Conservation (phyloP, 352 stramenopile genomes). For the Pythium oligandrum region DNA sequence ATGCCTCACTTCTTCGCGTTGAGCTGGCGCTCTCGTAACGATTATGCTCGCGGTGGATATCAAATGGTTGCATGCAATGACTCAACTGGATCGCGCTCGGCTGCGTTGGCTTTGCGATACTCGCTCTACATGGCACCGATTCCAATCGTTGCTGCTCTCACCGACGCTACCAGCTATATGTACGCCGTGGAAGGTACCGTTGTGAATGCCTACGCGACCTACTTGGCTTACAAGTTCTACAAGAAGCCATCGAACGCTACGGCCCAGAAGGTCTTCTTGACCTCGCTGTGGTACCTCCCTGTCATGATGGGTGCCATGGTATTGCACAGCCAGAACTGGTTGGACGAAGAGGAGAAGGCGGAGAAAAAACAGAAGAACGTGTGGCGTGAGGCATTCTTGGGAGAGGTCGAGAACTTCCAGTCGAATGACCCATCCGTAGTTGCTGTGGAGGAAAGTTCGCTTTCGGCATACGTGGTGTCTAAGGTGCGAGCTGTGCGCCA, state of each 20-base stretch:
- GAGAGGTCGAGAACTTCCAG: slow-evolving; percentile 65
- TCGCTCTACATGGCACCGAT: slow-evolving; percentile 93
- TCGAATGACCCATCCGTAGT: slow-evolving; percentile 26
- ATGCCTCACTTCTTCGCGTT: slow-evolving; percentile 99
- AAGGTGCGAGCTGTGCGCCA: slow-evolving; percentile 64
- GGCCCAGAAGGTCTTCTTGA: slow-evolving; percentile 96
- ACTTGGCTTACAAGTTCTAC: slow-evolving; percentile 94
- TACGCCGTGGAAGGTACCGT: slow-evolving; percentile 96
- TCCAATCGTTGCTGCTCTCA: slow-evolving; percentile 88
- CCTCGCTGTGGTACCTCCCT: slow-evolving; percentile 98
- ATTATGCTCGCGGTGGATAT: slow-evolving; percentile 90
- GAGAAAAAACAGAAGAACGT: slow-evolving; percentile 49
- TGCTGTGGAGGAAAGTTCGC: slow-evolving; percentile 37
- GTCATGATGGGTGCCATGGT: slow-evolving; percentile 97
- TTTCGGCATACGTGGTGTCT: slow-evolving; percentile 56
- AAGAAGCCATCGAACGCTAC: slow-evolving; percentile 92
- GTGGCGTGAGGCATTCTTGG: slow-evolving; percentile 71
- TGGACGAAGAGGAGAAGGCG: slow-evolving; percentile 62
- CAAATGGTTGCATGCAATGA: slow-evolving; percentile 95
- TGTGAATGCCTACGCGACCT: slow-evolving; percentile 95
- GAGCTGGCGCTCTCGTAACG: slow-evolving; percentile 94
- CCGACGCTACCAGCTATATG: slow-evolving; percentile 97
- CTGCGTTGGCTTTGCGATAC: slow-evolving; percentile 91
- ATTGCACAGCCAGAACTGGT: slow-evolving; percentile 93
- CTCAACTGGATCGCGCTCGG: slow-evolving; percentile 89